Conservation (phyloP, 768 basidiomycete species). For the Mycena sanguinolenta region DNA sequence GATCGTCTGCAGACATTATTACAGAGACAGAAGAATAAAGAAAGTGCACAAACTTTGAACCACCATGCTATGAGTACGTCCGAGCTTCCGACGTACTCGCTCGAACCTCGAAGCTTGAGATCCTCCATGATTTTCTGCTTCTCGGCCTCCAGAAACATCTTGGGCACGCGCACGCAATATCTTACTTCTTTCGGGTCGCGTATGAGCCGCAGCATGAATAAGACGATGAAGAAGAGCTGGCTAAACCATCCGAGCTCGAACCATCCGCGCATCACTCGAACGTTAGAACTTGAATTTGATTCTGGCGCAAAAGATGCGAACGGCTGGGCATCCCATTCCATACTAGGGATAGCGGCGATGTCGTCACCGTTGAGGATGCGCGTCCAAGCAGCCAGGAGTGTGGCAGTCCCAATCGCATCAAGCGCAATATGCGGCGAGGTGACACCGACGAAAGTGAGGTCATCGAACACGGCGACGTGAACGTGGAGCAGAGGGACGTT, state of each 20-base stretch:
- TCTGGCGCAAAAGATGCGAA: not conserved
- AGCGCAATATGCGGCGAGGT: conserved; percentile 16
- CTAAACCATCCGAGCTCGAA: not conserved
- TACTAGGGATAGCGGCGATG: conserved; percentile 14
- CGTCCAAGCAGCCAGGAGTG: no score
- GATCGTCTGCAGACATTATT: not conserved
- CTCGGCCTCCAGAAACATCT: not conserved
- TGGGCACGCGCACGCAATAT: not conserved
- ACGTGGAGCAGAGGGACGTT: conserved; percentile 20
- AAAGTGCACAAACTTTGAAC: conserved; percentile 19
- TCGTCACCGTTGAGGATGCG: no score
- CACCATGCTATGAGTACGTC: conserved; percentile 31
- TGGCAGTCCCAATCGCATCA: no score
- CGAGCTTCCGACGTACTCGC: not conserved
- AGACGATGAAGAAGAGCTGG: not conserved
- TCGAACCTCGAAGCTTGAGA: not conserved
- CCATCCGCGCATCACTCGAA: not conserved
- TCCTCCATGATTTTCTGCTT: not conserved
- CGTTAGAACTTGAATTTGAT: not conserved
- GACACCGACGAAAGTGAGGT: conserved; percentile 27
- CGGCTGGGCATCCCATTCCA: conserved; percentile 17
- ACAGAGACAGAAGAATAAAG: not conserved
- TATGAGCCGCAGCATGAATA: not conserved
- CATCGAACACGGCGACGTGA: conserved; percentile 26
- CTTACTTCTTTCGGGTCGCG: not conserved